Conservation (phyloP, 2,329 filamentous ascomycete species). For the Fusarium redolens region DNA sequence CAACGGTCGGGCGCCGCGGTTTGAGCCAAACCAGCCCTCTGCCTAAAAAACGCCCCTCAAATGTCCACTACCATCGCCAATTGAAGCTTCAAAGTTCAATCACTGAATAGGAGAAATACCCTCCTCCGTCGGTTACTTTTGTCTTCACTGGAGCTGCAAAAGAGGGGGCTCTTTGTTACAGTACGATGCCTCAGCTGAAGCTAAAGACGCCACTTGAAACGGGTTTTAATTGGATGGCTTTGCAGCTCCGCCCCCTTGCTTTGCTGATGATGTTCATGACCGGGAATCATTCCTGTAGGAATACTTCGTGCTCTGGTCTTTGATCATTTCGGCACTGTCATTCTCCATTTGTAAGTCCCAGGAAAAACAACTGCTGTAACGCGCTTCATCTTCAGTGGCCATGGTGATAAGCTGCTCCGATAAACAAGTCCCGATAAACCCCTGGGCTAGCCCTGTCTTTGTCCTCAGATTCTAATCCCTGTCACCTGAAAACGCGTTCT, state of each 20-base stretch:
- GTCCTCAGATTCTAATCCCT: not conserved
- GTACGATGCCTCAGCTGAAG: slow-evolving; percentile 4
- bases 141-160: not conserved
- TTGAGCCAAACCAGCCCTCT: not conserved
- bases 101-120: not conserved
- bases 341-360: fast-evolving
- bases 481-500: not conserved
- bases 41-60: not conserved
- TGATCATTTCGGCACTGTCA: not conserved
- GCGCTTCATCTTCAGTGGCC: not conserved
- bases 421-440: not conserved
- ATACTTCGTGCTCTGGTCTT: not conserved
- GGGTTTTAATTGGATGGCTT: slow-evolving; percentile 22
- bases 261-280: not conserved
- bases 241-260: slow-evolving; percentile 1
- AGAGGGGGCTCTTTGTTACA: not conserved
- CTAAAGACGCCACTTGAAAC: slow-evolving; percentile 28
- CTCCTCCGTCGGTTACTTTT: not conserved
- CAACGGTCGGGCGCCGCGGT: slow-evolving; percentile 4
- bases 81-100: fast-evolving
- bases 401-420: not conserved
- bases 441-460: not conserved
- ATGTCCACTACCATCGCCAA: not conserved
- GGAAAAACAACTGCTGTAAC: not conserved
- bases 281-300: not conserved